These are phyloP conservation scores for Mariannaea elegans DNA, from an alignment of 2,329 filamentous ascomycete species.

Conservation along the genomic window DNA sequence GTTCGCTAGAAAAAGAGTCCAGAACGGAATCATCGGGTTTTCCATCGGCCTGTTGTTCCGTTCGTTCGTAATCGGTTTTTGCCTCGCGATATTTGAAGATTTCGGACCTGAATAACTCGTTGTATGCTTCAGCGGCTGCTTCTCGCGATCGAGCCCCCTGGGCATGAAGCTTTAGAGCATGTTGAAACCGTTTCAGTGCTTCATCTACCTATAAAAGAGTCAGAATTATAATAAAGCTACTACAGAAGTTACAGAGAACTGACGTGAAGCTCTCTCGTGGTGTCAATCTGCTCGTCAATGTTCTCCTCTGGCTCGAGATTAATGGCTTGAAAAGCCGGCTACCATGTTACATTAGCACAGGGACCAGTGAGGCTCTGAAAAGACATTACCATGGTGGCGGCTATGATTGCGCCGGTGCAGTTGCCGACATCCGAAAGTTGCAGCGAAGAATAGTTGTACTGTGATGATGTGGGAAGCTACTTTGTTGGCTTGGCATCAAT, in stretches of 20 bases:
- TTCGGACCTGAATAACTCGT: slow-evolving; percentile 86
- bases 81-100: slow-evolving; percentile 94
- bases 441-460: slow-evolving; percentile 7
- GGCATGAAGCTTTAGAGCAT: slow-evolving; percentile 88
- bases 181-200: slow-evolving; percentile 92
- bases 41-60: slow-evolving; percentile 64
- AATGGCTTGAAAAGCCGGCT: slow-evolving; percentile 82
- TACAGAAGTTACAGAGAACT: slow-evolving; percentile 6
- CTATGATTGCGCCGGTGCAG: slow-evolving; percentile 20
- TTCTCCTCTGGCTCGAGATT: slow-evolving; percentile 95
- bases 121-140: slow-evolving; percentile 83
- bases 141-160: slow-evolving; percentile 81
- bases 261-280: slow-evolving; percentile 90
- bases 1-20: slow-evolving; percentile 59
- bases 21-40: slow-evolving; percentile 50
- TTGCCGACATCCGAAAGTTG: slow-evolving; percentile 33
- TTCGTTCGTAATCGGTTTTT: slow-evolving; percentile 81
- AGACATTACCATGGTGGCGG: slow-evolving; percentile 36
- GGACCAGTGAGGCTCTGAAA: no score
- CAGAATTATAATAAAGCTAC: not conserved
- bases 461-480: slow-evolving; percentile 14
- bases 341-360: slow-evolving; percentile 26
- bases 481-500: slow-evolving; percentile 30
- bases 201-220: slow-evolving; percentile 76
- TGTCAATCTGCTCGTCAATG: slow-evolving; percentile 89